Percentiles rank a stretch among this genome's conserved stretches.
These are phyloP conservation scores for Camelina sativa DNA, from an alignment of 345 rosid species.

Conservation along the genomic window DNA sequence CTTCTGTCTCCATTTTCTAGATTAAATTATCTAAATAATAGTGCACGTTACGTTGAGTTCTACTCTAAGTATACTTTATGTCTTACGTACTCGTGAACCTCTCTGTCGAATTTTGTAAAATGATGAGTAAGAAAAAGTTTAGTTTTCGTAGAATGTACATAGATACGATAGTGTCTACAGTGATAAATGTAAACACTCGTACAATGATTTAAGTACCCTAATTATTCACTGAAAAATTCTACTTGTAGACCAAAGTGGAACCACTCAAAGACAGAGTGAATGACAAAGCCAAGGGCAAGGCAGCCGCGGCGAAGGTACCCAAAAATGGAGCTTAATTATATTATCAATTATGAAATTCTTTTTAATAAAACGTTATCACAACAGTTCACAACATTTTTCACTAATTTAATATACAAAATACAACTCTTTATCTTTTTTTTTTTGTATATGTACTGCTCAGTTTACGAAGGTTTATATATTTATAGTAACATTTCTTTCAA, in stretches of 20 bases:
- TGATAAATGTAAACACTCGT: neutral
- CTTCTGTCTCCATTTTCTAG: neutral
- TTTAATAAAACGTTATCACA: too few relatives aligned
- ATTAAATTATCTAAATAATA: neutral
- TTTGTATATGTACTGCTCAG: too few relatives aligned
- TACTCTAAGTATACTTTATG: neutral
- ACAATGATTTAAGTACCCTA: neutral
- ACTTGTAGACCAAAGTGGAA: slow-evolving; percentile 40
- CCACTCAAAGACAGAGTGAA: slow-evolving; percentile 28
- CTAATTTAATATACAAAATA: too few relatives aligned
- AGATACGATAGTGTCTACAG: neutral
- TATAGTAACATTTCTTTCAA: neutral
- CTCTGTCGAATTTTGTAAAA: slow-evolving; percentile 5
- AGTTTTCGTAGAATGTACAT: neutral
- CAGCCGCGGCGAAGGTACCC: slow-evolving; percentile 33
- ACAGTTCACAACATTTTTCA: neutral
- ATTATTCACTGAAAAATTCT: neutral
- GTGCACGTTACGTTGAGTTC: neutral
- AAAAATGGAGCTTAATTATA: neutral
- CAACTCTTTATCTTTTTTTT: too few relatives aligned
- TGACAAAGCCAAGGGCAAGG: slow-evolving; percentile 38
- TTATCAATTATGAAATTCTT: neutral
- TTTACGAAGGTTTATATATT: neutral
- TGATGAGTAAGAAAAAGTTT: slow-evolving; percentile 4
- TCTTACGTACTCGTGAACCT: neutral